Evolutionary conservation across 2,329 filamentous ascomycete species (phyloP).

Genomic region (Claviceps sp.): DNA sequence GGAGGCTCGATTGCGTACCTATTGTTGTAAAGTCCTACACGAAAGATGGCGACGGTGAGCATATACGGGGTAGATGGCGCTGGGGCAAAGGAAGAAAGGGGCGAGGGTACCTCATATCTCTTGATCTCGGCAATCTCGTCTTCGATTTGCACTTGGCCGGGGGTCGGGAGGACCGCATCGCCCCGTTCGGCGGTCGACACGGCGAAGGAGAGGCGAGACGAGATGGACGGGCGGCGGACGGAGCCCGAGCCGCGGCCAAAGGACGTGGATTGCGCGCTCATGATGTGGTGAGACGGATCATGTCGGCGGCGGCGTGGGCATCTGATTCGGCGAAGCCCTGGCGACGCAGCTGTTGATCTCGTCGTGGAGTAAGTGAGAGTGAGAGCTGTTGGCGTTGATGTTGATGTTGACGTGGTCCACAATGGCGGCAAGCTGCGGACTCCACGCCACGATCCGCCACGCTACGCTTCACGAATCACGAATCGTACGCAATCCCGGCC

Average conservation of each 20-base stretch:
- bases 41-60: slow-evolving; percentile 1
- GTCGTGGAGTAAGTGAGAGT: too few species aligned
- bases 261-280: slow-evolving; percentile 41
- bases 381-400: too few species aligned
- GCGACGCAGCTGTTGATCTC: too few species aligned
- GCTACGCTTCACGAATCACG: too few species aligned
- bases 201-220: slow-evolving; percentile 53
- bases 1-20: slow-evolving; percentile 28
- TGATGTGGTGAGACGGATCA: slow-evolving; percentile 25
- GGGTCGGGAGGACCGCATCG: slow-evolving; percentile 35
- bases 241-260: slow-evolving; percentile 26
- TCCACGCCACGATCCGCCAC: background rate
- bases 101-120: slow-evolving; percentile 61
- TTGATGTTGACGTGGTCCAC: background rate
- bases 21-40: slow-evolving; percentile 81
- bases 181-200: slow-evolving; percentile 53
- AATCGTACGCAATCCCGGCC: background rate
- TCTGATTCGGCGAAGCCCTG: too few species aligned
- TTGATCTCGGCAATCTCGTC: slow-evolving; percentile 98
- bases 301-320: slow-evolving; percentile 13
- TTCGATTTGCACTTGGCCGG: slow-evolving; percentile 59
- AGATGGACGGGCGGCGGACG: slow-evolving; percentile 40
- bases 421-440: background rate
- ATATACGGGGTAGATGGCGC: background rate
- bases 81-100: background rate